phyloP scores from a whole-genome alignment of 495 filamentous ascomycete genomes.

The Daldinia vernicosa region DNA sequence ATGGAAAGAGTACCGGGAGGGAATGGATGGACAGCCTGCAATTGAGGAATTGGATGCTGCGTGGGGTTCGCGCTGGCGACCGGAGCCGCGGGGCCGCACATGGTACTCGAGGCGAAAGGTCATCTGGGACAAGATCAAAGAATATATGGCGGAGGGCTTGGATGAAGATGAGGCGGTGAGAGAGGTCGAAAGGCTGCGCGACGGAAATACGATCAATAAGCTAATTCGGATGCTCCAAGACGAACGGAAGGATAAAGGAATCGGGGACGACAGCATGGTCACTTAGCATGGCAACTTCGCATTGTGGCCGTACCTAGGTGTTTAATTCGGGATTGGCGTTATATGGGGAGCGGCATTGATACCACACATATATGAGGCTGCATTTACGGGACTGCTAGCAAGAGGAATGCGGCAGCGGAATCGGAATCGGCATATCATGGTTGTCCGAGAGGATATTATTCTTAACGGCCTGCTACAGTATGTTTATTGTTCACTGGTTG shows the following conservation, averaged over 20 bases:
- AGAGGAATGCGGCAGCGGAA: conserved; percentile 26
- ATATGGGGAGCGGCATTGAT: conserved; percentile 41
- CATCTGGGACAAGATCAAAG: conserved; percentile 50
- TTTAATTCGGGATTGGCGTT: conserved; percentile 40
- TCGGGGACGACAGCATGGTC: conserved; percentile 35
- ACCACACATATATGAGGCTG: conserved; percentile 44
- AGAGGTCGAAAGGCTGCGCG: conserved; percentile 47
- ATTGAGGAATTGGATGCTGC: conserved; percentile 46
- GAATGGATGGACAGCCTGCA: conserved; percentile 47
- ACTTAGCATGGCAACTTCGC: conserved; percentile 19
- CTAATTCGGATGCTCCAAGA: conserved; percentile 49
- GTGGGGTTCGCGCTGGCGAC: conserved; percentile 49
- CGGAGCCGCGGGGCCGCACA: conserved; percentile 48
- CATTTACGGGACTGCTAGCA: conserved; percentile 37
- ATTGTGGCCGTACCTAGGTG: background rate
- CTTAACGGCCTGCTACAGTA: conserved; percentile 10
- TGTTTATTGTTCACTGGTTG: conserved; percentile 39
- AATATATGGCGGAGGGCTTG: conserved; percentile 46
- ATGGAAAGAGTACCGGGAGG: conserved; percentile 49
- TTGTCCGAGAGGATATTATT: conserved; percentile 16
- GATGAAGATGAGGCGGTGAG: conserved; percentile 45
- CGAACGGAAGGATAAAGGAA: conserved; percentile 46
- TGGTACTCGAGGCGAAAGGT: conserved; percentile 51
- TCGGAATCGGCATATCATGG: conserved; percentile 28
- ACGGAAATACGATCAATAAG: conserved; percentile 48